Evolutionary conservation across 495 filamentous ascomycete genomes (phyloP).

Genomic region (Aspergillus funiculosus): DNA sequence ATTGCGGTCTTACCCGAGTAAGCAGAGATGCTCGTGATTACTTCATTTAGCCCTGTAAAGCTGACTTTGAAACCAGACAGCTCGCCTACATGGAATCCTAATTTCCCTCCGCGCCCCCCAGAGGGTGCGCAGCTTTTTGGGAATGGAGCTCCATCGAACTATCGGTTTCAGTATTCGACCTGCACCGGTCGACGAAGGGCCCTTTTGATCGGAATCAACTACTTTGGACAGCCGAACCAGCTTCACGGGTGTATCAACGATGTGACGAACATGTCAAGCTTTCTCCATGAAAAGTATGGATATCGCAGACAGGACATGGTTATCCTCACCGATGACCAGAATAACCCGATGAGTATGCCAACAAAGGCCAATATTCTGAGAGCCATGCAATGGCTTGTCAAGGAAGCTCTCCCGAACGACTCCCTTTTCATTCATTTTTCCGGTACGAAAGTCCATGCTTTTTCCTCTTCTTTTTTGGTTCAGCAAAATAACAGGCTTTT

Average conservation of each 20-base stretch:
- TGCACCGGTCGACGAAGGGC: constrained; percentile 89
- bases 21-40: neutral
- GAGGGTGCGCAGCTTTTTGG: constrained; percentile 55
- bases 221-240: constrained; percentile 84
- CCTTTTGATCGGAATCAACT: constrained; percentile 95
- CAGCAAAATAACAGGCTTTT: constrained; percentile 2
- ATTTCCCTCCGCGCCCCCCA: constrained; percentile 37
- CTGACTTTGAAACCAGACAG: constrained; percentile 5
- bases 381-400: constrained; percentile 98
- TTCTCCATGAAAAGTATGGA: constrained; percentile 75
- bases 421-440: constrained; percentile 98
- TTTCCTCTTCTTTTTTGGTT: neutral
- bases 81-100: constrained; percentile 19
- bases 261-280: constrained; percentile 92
- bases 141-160: constrained; percentile 66
- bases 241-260: constrained; percentile 95
- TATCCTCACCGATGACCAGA: constrained; percentile 92
- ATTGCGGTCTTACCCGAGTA: constrained; percentile 17
- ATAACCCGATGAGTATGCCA: constrained; percentile 89
- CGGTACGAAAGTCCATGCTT: constrained; percentile 42
- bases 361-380: constrained; percentile 91
- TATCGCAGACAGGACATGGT: constrained; percentile 98
- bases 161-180: constrained; percentile 83
- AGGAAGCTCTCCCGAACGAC: constrained; percentile 89
- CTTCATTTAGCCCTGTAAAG: neutral